Conservation (phyloP, 208 protist genomes). For the Wallacemonas collosoma region DNA sequence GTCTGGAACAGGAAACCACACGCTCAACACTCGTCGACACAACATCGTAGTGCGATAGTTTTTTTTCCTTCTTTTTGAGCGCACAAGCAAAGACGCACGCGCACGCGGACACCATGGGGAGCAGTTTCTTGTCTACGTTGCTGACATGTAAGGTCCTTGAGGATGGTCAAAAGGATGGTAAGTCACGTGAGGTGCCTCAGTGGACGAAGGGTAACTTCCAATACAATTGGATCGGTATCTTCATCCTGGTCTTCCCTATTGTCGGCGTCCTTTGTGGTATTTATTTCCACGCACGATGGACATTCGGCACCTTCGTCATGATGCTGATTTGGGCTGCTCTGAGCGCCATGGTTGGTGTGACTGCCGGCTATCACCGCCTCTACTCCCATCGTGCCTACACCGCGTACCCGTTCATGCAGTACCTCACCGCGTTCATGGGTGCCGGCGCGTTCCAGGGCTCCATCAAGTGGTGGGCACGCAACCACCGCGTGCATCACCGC, state of each 20-base stretch:
- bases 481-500: constrained; percentile 70
- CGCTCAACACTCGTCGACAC: too few species aligned
- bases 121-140: constrained; percentile 20
- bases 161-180: constrained; percentile 17
- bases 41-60: not conserved
- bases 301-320: constrained; percentile 33
- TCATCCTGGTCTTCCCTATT: constrained; percentile 28
- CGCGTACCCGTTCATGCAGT: constrained; percentile 39
- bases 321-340: constrained; percentile 34
- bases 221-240: constrained; percentile 51
- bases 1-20: too few species aligned
- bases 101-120: constrained; percentile 17
- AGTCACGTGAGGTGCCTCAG: constrained; percentile 36
- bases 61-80: not conserved
- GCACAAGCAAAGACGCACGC: too few species aligned
- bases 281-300: constrained; percentile 28
- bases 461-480: constrained; percentile 57
- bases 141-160: constrained; percentile 22
- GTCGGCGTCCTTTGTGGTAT: constrained; percentile 27
- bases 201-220: constrained; percentile 47
- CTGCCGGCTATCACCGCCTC: constrained; percentile 60
- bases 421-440: constrained; percentile 39
- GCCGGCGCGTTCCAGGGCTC: constrained; percentile 61
- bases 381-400: constrained; percentile 57
- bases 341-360: constrained; percentile 64